Base-by-base conservation (phyloP, 1,284 basidiomycete species). In the Ganoderma meredithae region DNA sequence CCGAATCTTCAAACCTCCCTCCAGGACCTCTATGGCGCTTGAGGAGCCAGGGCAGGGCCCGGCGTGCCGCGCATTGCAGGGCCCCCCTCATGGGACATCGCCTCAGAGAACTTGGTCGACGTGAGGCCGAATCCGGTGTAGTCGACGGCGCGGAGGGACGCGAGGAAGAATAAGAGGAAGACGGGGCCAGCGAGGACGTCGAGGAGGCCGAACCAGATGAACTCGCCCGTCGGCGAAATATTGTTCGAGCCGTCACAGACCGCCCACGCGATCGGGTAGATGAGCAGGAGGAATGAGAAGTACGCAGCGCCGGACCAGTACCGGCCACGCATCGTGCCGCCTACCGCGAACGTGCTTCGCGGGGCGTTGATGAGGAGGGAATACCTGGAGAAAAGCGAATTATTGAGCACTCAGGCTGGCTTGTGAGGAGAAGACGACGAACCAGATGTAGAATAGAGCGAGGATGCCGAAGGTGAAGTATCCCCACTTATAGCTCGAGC, bases 161-260 rank as follows among this genome's bases (percentile, higher is more conserved):
- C 77, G 63, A 84, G 73, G 73, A 78, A 81, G 60, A 74, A 65
- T 65, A 79, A 66, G 22, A 83, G 75, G 77, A 85, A 86, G 63
- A 86, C 75, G 9, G 86, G 86, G 70, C 85, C 88, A 71, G 85
- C 82, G 71, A 90, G 67, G 33, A 90, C 64, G 75, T 90, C 89
- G 65, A 90, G 82, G 64, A 88, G 79, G 67, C 88, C 89, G 77
- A 89, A 90, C 79, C 85, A 89, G 65, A 86, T 77, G 82, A 83
- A 83, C 75, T 83, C 85, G 64, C 78, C 76, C 36, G 81, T 79
- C 19, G 82, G 80, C 0, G 79, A 77, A 70, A 87, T 84, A 59
- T 78, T 79, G 75, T 87, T 84, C 13, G 80, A 78, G 9, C 85
- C 86, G 68, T 88, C 85, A 2, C 81, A 81, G 33, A 83, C 74